phyloP scores from a whole-genome alignment of 2,329 filamentous ascomycete species.

The Cryoendolithus antarcticus region DNA sequence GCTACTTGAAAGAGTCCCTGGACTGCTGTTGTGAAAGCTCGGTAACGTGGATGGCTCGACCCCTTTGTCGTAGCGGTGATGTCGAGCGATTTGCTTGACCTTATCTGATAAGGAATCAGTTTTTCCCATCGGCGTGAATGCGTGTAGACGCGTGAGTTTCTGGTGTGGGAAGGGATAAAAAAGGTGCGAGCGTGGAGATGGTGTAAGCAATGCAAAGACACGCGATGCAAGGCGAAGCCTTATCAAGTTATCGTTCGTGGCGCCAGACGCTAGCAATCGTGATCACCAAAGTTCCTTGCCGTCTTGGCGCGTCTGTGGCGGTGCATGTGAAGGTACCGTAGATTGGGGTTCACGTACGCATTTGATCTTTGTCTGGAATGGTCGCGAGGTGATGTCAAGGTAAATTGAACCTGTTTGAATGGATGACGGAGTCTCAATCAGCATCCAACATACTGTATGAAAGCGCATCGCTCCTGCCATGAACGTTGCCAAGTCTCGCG shows the following conservation, averaged over 20 bases:
- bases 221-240: too few species aligned
- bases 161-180: conserved; percentile 2
- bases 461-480: too few species aligned
- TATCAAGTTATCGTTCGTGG: too few species aligned
- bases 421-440: neutral
- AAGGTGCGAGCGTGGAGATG: neutral
- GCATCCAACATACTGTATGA: too few species aligned
- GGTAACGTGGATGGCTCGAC: neutral
- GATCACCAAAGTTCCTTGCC: too few species aligned
- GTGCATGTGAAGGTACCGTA: too few species aligned
- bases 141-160: conserved; percentile 5
- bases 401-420: neutral
- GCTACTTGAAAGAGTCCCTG: conserved; percentile 11
- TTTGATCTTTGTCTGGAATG: too few species aligned
- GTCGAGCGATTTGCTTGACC: conserved; percentile 38
- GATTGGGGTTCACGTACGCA: too few species aligned
- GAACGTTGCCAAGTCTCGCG: too few species aligned
- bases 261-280: too few species aligned
- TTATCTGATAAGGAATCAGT: conserved; percentile 40
- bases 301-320: too few species aligned
- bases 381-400: neutral
- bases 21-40: conserved; percentile 8
- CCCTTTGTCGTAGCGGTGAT: conserved; percentile 28
- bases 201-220: too few species aligned
- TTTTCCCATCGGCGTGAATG: conserved; percentile 40